Conservation (phyloP, 768 basidiomycete species). For the Suillus hirtellus region DNA sequence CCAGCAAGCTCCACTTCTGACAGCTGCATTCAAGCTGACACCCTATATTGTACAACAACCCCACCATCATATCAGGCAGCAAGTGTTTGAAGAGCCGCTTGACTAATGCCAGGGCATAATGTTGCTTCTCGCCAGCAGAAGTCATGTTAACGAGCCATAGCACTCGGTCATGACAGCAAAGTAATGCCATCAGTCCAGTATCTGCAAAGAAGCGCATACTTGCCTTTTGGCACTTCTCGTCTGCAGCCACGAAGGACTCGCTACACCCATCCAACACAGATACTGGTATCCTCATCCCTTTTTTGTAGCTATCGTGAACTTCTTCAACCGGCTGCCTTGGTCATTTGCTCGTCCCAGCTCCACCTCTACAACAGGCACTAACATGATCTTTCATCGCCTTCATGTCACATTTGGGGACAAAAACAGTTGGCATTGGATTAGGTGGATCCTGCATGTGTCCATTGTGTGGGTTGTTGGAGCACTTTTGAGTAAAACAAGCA, state of each 20-base stretch:
- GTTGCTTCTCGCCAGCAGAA: too few relatives aligned
- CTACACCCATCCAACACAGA: conserved; percentile 32
- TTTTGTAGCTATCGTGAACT: conserved; percentile 19
- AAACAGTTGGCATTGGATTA: conserved; percentile 1
- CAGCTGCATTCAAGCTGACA: conserved; percentile 25
- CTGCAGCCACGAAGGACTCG: conserved; percentile 27
- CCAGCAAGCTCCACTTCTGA: conserved; percentile 10
- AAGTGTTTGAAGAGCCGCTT: conserved; percentile 19
- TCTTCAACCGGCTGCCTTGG: background rate
- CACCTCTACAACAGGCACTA: background rate
- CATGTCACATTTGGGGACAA: background rate
- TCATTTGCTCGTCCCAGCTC: background rate
- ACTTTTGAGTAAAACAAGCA: conserved; percentile 37
- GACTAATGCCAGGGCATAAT: too few relatives aligned
- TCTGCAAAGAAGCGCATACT: conserved; percentile 19
- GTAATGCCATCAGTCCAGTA: conserved; percentile 21
- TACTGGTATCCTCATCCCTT: conserved; percentile 15
- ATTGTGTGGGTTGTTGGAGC: conserved; percentile 2
- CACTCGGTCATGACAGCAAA: conserved; percentile 19
- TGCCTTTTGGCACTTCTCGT: conserved; percentile 21
- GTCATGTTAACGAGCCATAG: too few relatives aligned
- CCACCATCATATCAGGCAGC: conserved; percentile 15
- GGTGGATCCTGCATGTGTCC: background rate
- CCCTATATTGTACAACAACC: conserved; percentile 26
- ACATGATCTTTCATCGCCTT: conserved; percentile 10